Conservation (phyloP, 2,329 filamentous ascomycete species). For the Furcasterigmium furcatum region DNA sequence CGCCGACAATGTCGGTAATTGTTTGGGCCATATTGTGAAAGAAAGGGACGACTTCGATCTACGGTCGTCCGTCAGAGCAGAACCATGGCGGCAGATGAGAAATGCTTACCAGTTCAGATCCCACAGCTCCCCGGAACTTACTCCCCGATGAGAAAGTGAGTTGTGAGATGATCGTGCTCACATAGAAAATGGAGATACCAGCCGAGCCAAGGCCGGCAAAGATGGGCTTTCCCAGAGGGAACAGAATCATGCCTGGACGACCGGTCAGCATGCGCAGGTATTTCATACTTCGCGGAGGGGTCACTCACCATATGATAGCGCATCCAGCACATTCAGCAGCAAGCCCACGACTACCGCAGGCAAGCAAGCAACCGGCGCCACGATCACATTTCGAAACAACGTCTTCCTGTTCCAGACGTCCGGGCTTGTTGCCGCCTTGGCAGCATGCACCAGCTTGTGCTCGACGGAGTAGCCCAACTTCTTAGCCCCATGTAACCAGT, state of each 20-base stretch:
- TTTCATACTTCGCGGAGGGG: no score
- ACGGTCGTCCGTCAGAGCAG: not conserved
- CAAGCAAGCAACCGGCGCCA: constrained; percentile 67
- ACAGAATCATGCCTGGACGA: constrained; percentile 77
- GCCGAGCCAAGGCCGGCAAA: constrained; percentile 86
- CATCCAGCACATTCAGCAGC: constrained; percentile 89
- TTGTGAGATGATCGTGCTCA: constrained; percentile 94
- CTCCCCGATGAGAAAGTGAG: constrained; percentile 85
- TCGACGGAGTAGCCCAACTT: constrained; percentile 27
- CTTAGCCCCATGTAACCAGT: constrained; percentile 30
- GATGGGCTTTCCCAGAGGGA: constrained; percentile 82
- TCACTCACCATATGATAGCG: constrained; percentile 82
- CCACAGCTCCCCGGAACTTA: constrained; percentile 85
- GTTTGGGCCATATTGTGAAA: constrained; percentile 97
- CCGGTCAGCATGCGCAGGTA: constrained; percentile 9
- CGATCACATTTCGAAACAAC: constrained; percentile 61
- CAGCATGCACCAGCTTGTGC: constrained; percentile 21
- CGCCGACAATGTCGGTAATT: constrained; percentile 75
- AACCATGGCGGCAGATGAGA: not conserved
- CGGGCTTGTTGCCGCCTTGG: constrained; percentile 14
- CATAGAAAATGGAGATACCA: constrained; percentile 97
- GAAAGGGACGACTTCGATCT: constrained; percentile 97
- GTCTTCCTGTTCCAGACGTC: constrained; percentile 62
- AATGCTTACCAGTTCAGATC: constrained; percentile 77
- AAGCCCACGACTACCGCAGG: constrained; percentile 87